A percentile compares a stretch with the other conserved stretches of the same genome.
Conservation (phyloP, 345 rosid genomes). For the Aquilaria malaccensis region DNA sequence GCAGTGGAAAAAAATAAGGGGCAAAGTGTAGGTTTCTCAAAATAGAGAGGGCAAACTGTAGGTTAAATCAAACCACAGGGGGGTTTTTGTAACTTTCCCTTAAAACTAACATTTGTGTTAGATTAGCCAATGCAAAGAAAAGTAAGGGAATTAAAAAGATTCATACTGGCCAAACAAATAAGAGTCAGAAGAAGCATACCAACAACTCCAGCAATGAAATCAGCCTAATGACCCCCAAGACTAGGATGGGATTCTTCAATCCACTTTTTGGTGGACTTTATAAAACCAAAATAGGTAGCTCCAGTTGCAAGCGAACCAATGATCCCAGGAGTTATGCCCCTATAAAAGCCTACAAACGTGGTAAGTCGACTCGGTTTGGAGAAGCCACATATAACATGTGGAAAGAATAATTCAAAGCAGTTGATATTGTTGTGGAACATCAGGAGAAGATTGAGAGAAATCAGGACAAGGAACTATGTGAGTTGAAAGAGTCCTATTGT, state of each 20-base stretch:
- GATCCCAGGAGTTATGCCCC: conserved; percentile 70
- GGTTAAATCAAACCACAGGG: too few species aligned
- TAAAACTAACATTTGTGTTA: too few species aligned
- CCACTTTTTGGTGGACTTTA: conserved; percentile 91
- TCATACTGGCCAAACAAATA: neutral
- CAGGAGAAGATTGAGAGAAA: too few species aligned
- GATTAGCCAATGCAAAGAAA: neutral
- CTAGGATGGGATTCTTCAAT: conserved; percentile 78
- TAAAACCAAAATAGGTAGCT: conserved; percentile 93
- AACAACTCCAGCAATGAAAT: conserved; percentile 86
- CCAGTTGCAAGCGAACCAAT: conserved; percentile 94
- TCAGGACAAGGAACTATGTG: too few species aligned
- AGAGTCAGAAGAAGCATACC: conserved; percentile 36
- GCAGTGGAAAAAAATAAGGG: too few species aligned
- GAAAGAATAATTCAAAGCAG: too few species aligned
- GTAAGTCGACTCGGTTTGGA: conserved; percentile 24
- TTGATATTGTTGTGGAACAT: too few species aligned
- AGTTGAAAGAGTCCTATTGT: too few species aligned
- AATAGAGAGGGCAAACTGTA: too few species aligned
- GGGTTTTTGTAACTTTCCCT: too few species aligned
- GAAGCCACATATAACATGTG: neutral
- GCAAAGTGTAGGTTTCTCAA: too few species aligned
- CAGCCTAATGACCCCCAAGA: conserved; percentile 86
- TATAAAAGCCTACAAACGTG: too few species aligned
- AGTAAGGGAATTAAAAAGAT: neutral